Base-by-base conservation (phyloP, 805 yeast species). In the Kluyveromyces lactis region DNA sequence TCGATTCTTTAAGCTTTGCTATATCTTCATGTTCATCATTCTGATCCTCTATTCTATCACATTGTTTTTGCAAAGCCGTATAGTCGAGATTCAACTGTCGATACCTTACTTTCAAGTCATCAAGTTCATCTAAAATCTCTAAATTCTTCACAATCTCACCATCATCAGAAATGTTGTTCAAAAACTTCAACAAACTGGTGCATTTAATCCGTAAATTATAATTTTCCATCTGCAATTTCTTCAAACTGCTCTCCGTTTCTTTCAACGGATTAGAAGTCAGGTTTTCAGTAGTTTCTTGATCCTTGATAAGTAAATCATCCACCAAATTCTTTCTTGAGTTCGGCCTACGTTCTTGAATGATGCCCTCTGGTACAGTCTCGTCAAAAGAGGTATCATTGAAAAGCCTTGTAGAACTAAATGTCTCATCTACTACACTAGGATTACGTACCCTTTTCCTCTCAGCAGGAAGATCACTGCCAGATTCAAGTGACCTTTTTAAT, bases 311-410 rank as follows among this genome's bases (percentile, higher is more conserved):
- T 28, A 56, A 40, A 17, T 51, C 56, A 13, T 36, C 31, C 12
- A 50, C 42, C 18, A 53, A 32, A 30, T 52, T 51, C 33, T 42
- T 46, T 34, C 45, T 45, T 18, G 29, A 31, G 13, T 26, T 26
- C 12, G 41, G 42, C 10, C 23, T 40, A 10, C 27, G 32, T n/a
- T 27, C 33, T 4, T 41, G 42, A 24, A 16, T 13, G 6, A 38
- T 32, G 23, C 46, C 26, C 28, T 54, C 56, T 8, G 62, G 62
- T 10, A 58, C 36, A 1, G 60, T 55, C 19, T 52, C 62, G 38
- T 58, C 63, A 33, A 58, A 58, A 2, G 61, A 52, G 16, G 54
- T 47, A 15, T 58, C 62, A 26, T 53, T 51, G 42, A 56, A 58
- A 39, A 56, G 39, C 23, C 49, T 46, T 4, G 46, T 44, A 0